phyloP scores from a whole-genome alignment of 177 flowering plant genomes.

The Tripterygium wilfordii region DNA sequence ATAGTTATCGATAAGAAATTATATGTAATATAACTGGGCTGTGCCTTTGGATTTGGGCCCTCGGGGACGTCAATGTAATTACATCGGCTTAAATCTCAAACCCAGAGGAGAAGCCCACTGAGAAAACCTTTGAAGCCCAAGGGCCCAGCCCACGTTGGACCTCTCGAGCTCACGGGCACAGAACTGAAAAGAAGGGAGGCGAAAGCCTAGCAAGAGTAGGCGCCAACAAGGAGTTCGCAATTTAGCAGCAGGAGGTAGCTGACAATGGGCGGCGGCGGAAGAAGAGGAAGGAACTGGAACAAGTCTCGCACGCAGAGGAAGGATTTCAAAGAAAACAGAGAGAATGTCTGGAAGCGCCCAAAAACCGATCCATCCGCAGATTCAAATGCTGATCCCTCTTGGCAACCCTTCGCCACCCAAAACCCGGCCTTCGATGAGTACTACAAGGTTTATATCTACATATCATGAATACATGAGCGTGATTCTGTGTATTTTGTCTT shows the following conservation, averaged over 20 bases:
- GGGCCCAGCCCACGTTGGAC: no score
- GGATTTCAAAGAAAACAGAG: constrained; percentile 66
- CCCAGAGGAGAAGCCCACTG: no score
- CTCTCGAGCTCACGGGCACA: neutral
- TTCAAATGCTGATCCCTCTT: constrained; percentile 15
- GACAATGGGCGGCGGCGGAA: constrained; percentile 38
- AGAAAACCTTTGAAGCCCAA: no score
- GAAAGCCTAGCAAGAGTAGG: no score
- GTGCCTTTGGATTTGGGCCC: no score
- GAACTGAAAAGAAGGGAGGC: neutral
- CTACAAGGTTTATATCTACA: constrained; percentile 54
- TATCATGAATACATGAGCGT: no score
- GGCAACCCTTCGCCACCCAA: constrained; percentile 74
- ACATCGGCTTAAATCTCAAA: no score
- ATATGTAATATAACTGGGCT: no score
- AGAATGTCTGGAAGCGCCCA: constrained; percentile 77
- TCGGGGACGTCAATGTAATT: no score
- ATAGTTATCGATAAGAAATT: no score
- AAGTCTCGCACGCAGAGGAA: constrained; percentile 72
- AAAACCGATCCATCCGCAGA: constrained; percentile 36
- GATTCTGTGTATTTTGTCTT: constrained; percentile 1
- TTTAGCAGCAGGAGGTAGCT: neutral
- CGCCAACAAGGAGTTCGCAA: no score
- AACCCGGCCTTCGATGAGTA: constrained; percentile 77
- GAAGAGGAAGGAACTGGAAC: constrained; percentile 33